Base-by-base conservation (phyloP, 2,329 filamentous ascomycete species). In the Aspergillus fumigatiaffinis region DNA sequence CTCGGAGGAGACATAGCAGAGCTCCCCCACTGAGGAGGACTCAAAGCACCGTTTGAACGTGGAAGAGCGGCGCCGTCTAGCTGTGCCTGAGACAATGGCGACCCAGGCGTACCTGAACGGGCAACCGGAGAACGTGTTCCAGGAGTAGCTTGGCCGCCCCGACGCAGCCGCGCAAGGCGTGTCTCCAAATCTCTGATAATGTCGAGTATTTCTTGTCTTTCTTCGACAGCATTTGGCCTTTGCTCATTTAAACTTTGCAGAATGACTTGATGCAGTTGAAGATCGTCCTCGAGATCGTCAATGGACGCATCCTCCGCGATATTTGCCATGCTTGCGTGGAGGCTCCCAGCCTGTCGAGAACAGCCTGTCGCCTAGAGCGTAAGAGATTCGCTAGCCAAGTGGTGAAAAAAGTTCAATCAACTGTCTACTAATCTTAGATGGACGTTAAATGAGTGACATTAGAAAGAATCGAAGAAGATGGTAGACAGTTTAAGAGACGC, bases 261-360 rank as follows among this genome's bases (percentile, higher is more conserved):
- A 35, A 74, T 70, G 25, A 67, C 66, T 50, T 66, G 59, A 23
- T 73, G 63, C 2, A 72, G 54, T 21, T 73, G 61, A n/a, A 73
- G 54, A 21, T 74, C 71, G 17, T 73, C 72, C 26, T 66, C 21
- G 29, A 73, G 25, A 14, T 68, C 66, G 57, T 66, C 66, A 23
- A 65, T 58, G 53, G 66, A 62, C 56, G 52, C 52, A 50, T 63
- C 57, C 23, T 46, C 50, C 21, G 41, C 49, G 14, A 60, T 52
- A 35, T 61, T 47, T 23, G 44, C 23, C 44, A 47, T 47, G 44
- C 3, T 46, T 23, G 42, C 1, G n/a, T 47, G 12, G 23, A 23
- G 44, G 0, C 9, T 21, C 25, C n/a, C 17, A 28, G 29, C 14
- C 12, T 14, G 26, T 20, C n/a, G 2, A 26, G 28, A 14, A 14